phyloP scores from a whole-genome alignment of 495 filamentous ascomycete genomes.

The Aspergillus biplanus region DNA sequence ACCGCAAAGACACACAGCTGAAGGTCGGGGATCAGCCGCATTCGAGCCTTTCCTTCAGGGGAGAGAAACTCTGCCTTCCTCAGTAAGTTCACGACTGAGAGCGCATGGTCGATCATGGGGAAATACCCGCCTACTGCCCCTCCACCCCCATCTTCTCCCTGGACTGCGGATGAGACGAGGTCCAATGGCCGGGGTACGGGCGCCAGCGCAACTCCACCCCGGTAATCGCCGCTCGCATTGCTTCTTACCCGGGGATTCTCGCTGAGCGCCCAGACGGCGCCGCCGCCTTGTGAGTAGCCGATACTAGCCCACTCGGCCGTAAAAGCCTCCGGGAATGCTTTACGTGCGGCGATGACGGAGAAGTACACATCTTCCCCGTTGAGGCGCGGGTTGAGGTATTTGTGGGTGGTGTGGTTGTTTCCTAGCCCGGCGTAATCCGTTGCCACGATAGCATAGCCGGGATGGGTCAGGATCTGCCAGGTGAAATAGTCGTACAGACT shows the following conservation, averaged over 20 bases:
- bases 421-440: too few relatives aligned
- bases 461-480: too few relatives aligned
- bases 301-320: slow-evolving; percentile 44
- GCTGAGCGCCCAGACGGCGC: slow-evolving; percentile 48
- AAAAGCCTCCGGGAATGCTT: slow-evolving; percentile 40
- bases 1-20: neutral
- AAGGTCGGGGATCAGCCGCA: neutral
- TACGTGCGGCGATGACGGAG: slow-evolving; percentile 45
- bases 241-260: slow-evolving; percentile 34
- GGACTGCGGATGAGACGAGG: neutral
- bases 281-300: slow-evolving; percentile 56
- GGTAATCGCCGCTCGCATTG: neutral
- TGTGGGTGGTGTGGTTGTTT: too few relatives aligned
- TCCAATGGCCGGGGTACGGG: neutral
- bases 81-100: neutral
- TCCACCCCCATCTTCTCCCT: too few relatives aligned
- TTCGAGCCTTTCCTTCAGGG: neutral
- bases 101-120: neutral
- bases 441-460: too few relatives aligned
- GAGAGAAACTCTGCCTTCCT: neutral
- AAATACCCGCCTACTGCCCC: neutral
- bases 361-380: slow-evolving; percentile 50
- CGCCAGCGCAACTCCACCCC: neutral
- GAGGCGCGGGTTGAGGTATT: too few relatives aligned
- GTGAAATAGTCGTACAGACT: too few relatives aligned